Base-by-base conservation (phyloP, 805 yeast species). In the Kodamaea hsintzibuensis region DNA sequence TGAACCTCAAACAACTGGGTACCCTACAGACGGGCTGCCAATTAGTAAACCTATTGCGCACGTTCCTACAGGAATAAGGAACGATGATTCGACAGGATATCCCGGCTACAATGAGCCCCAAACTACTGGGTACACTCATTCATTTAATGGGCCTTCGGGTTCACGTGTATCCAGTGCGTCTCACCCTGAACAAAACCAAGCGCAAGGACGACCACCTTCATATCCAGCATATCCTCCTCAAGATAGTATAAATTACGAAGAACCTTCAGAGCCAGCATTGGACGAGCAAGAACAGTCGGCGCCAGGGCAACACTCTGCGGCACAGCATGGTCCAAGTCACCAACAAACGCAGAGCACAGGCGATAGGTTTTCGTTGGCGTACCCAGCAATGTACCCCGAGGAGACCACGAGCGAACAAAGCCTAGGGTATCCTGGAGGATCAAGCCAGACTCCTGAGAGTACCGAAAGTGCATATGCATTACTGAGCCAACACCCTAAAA, bases 191-290 rank as follows among this genome's bases (percentile, higher is more conserved):
- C 16, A n/a, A n/a, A 40, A 40, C 44, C 19, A 19, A 25, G 25
- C 25, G 7, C 25, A 22, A 22, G 25, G 25, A 22, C 3, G 3
- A 22, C 44, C 25, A 18, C n/a, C n/a, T n/a, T 7, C 25, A 25
- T 40, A 40, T 22, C 44, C 44, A 7, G 44, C 9, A 13, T 40
- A 40, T 8, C 44, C 44, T 16, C 25, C 4, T 6, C 44, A 16
- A 33, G 40, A 13, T 2, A n/a, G 16, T 38, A 37, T 47, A 9
- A 49, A 45, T 33, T 51, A 50, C 50, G 49, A 47, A 2, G 51
- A 52, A 22, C 58, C 58, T 2, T 55, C 58, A 13, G 58, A 48
- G 48, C 58, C 58, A n/a, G 37, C 19, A 8, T 52, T 52, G 33
- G 57, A 55, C 13, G 57, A 52, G 10, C 55, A 49, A 17, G 52